Evolutionary conservation across 2,329 filamentous ascomycete genomes (phyloP).

Genomic region (Huntiella savannae): DNA sequence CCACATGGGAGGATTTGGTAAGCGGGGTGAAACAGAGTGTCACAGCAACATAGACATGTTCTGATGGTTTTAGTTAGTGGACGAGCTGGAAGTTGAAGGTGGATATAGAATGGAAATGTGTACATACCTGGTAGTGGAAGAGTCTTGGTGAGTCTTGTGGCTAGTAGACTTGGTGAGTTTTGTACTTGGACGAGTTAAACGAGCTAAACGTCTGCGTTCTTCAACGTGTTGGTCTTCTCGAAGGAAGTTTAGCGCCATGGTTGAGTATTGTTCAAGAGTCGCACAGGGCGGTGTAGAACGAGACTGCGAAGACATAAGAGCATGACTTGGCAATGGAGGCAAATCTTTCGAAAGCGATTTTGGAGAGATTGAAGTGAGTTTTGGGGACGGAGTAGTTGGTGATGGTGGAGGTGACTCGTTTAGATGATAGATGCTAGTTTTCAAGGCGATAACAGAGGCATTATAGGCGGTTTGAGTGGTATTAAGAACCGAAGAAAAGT

Average conservation of each 20-base stretch:
- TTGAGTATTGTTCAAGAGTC: conserved; percentile 7
- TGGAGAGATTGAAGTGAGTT: not conserved
- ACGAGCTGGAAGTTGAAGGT: not conserved
- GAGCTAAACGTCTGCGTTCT: not conserved
- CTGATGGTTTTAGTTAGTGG: conserved; percentile 17
- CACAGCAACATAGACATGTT: conserved; percentile 37
- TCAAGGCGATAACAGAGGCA: conserved; percentile 6
- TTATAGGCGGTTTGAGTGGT: conserved; percentile 6
- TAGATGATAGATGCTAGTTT: conserved; percentile 9
- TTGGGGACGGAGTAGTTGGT: not conserved
- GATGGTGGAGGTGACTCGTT: conserved; percentile 6
- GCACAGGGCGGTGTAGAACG: not conserved
- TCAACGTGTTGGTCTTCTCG: not conserved
- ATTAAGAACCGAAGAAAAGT: conserved; percentile 7
- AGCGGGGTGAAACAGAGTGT: conserved; percentile 25
- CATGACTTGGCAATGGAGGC: not conserved
- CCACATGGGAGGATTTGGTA: conserved; percentile 21
- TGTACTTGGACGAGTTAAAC: not conserved
- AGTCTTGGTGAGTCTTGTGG: conserved; percentile 5
- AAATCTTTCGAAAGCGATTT: not conserved
- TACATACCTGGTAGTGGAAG: not conserved
- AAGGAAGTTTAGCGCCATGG: not conserved
- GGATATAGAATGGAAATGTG: not conserved
- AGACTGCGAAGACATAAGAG: not conserved
- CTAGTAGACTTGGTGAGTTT: conserved; percentile 4